Conservation (phyloP, 1,284 basidiomycete genomes). For the Pholiota adiposa region DNA sequence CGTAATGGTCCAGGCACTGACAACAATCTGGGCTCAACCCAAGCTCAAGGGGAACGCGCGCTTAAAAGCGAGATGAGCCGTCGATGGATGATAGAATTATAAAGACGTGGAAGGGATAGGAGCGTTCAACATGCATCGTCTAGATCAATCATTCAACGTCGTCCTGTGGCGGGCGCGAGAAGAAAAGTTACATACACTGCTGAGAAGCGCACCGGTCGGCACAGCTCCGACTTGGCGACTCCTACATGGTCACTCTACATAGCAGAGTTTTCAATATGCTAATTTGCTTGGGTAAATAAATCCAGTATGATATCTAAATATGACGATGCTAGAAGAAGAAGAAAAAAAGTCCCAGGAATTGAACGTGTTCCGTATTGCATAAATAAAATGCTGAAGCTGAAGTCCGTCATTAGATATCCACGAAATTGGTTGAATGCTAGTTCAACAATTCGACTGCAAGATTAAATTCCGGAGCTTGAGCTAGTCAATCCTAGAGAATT, state of each 20-base stretch:
- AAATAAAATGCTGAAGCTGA: neutral
- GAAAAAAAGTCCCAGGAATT: neutral
- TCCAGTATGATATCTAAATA: neutral
- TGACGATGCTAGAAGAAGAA: neutral
- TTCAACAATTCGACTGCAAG: neutral
- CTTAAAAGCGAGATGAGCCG: neutral
- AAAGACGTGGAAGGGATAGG: neutral
- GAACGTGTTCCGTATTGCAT: neutral
- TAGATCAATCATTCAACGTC: neutral
- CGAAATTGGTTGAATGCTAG: neutral
- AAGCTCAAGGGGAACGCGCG: too few relatives aligned
- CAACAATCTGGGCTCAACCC: too few relatives aligned
- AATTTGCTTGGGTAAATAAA: too few relatives aligned
- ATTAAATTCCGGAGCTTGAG: constrained; percentile 11
- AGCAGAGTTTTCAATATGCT: too few relatives aligned
- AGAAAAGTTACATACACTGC: neutral
- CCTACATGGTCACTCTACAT: too few relatives aligned
- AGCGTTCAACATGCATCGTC: constrained; percentile 1
- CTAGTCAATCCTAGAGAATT: constrained; percentile 12
- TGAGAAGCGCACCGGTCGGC: neutral
- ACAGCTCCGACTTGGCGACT: neutral
- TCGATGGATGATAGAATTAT: neutral
- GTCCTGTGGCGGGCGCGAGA: neutral
- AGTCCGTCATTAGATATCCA: neutral
- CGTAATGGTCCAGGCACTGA: too few relatives aligned